Evolutionary conservation across 768 basidiomycete species (phyloP).

Genomic region (Pholiota conissans): DNA sequence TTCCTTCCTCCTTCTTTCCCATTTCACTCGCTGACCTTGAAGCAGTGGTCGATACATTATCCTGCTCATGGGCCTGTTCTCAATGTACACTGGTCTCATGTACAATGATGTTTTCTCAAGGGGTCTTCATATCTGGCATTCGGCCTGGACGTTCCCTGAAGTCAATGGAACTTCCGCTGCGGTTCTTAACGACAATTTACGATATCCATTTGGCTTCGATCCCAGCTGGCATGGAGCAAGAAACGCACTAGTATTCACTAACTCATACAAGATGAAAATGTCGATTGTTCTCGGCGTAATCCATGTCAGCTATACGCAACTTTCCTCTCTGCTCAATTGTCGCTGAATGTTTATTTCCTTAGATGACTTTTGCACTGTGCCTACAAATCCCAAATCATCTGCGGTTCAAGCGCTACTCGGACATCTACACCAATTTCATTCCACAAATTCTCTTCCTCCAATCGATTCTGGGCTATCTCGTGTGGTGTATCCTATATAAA

Average conservation of each 20-base stretch:
- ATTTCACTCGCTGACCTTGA: constrained; percentile 16
- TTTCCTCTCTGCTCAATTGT: no score
- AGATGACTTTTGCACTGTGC: constrained; percentile 99
- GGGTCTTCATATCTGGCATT: constrained; percentile 81
- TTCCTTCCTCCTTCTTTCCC: constrained; percentile 17
- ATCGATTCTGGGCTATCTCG: constrained; percentile 96
- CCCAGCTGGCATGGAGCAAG: constrained; percentile 94
- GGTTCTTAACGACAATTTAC: constrained; percentile 52
- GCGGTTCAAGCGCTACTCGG: constrained; percentile 83
- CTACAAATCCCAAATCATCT: constrained; percentile 95
- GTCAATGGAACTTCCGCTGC: constrained; percentile 46
- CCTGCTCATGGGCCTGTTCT: constrained; percentile 96
- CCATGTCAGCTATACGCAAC: constrained; percentile 69
- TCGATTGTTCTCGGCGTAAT: constrained; percentile 94
- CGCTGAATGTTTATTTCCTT: constrained; percentile 4
- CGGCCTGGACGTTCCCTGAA: constrained; percentile 81
- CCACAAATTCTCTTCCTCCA: constrained; percentile 98
- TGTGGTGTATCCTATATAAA: constrained; percentile 93
- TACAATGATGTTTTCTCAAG: constrained; percentile 99
- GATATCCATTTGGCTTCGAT: constrained; percentile 95
- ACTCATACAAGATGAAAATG: constrained; percentile 99
- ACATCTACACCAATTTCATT: constrained; percentile 93
- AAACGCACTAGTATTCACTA: constrained; percentile 90
- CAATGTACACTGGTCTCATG: constrained; percentile 94
- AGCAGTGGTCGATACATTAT: constrained; percentile 96